phyloP scores from a whole-genome alignment of 2,329 filamentous ascomycete species.

The Fusarium globosum region DNA sequence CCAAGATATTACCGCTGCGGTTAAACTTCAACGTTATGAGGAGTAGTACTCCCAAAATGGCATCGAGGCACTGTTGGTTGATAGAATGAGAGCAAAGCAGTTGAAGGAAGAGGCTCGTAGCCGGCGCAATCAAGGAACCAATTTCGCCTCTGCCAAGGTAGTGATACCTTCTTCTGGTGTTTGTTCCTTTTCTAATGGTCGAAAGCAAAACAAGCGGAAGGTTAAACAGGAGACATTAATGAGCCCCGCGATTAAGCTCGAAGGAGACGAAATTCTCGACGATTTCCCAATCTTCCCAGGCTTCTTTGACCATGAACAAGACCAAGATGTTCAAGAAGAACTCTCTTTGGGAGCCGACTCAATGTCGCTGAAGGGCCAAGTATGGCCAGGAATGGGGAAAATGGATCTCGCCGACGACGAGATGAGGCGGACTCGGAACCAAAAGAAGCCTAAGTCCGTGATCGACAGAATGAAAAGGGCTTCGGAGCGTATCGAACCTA shows the following conservation, averaged over 20 bases:
- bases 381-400: constrained; percentile 82
- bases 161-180: background rate
- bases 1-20: constrained; percentile 72
- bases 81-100: constrained; percentile 82
- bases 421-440: constrained; percentile 79
- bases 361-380: constrained; percentile 72
- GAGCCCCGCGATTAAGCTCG: constrained; percentile 43
- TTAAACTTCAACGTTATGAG: constrained; percentile 75
- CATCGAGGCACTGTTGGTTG: constrained; percentile 78
- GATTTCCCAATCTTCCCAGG: constrained; percentile 47
- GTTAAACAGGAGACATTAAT: constrained; percentile 41
- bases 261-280: constrained; percentile 42
- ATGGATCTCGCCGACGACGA: constrained; percentile 82
- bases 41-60: constrained; percentile 80
- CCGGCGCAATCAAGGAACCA: constrained; percentile 52
- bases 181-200: constrained; percentile 18
- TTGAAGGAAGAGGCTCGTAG: constrained; percentile 69
- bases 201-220: constrained; percentile 46
- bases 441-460: constrained; percentile 80
- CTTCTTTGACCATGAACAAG: constrained; percentile 45
- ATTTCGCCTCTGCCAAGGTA: constrained; percentile 40
- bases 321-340: constrained; percentile 46
- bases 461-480: constrained; percentile 72
- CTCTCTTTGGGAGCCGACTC: constrained; percentile 44
- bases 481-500: constrained; percentile 72